Evolutionary conservation across 2,329 filamentous ascomycete genomes (phyloP), one percentile per base, ranked within the genome.

Genomic region (Hymenoscyphus fraxineus): DNA sequence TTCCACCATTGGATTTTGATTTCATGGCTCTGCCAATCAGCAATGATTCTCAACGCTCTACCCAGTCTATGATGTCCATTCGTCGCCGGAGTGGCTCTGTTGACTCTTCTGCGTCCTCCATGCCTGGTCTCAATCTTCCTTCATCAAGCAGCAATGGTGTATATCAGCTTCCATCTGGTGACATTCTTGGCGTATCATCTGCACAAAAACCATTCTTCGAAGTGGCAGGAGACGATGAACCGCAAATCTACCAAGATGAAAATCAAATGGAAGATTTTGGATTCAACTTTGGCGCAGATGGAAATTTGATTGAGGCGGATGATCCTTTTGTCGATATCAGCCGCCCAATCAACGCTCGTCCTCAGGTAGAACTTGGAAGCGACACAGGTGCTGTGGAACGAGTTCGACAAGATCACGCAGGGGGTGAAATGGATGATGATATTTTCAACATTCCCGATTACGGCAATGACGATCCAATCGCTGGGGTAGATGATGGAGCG

Each of bases 271-370:
- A 54, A 54, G 47, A 54, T 22, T 12, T 54, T 27, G 19, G 19
- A 61, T 87, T 90, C 69, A 82, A 80, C 44, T 83, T 89, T 67
- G 86, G 88, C 68, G 84, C 81, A 15, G 81, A 89, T 65, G 87
- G 86, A 7, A 83, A 85, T 67, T 76, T 89, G 5, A 73, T 84
- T 38, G 83, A 86, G 60, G 72, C 83, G 13, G 64, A 67, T 12
- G 65, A 63, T 22, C 66, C 66, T 59, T 71, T 73, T 38, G 67
- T 67, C 13, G 65, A 69, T 38, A 62, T 66, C 64, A 68, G 67
- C 51, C 66, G 64, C 31, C 60, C 60, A 57, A 65, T 35, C 15
- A 70, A 61, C 55, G 47, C 65, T 19, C 15, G 59, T 35, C 61
- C 58, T n/a, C 51, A 55, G 40, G 58, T 62, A 65, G 68, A 67